Evolutionary conservation across 148 eudicot species (phyloP).

Genomic region (Vaccinium macrocarpon): DNA sequence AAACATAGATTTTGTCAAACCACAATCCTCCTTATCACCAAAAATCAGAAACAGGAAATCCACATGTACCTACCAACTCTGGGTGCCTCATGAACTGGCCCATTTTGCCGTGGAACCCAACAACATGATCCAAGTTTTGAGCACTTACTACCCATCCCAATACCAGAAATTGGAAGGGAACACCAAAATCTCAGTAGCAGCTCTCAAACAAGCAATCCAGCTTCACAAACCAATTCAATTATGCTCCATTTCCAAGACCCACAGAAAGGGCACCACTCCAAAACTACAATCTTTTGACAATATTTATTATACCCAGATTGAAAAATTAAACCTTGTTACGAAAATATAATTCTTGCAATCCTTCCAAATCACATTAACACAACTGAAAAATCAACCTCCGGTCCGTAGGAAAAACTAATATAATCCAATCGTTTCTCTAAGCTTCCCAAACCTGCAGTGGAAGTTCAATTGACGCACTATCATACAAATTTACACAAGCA

Average conservation of each 20-base stretch:
- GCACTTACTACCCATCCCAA: constrained; percentile 60
- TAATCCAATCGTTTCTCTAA: background rate
- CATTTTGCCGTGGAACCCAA: constrained; percentile 43
- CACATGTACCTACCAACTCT: constrained; percentile 38
- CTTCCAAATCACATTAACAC: background rate
- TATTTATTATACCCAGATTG: background rate
- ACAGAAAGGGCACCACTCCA: background rate
- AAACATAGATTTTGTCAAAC: constrained; percentile 9
- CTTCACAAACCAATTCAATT: background rate
- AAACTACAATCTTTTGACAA: background rate
- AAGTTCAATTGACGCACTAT: background rate
- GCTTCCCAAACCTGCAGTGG: background rate
- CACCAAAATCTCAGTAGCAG: constrained; percentile 10
- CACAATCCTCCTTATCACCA: background rate
- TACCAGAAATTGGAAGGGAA: constrained; percentile 16
- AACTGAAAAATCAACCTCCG: no score
- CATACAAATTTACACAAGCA: background rate
- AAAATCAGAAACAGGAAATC: background rate
- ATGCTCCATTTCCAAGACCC: constrained; percentile 6
- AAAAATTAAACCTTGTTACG: background rate
- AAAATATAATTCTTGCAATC: background rate
- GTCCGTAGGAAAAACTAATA: no score
- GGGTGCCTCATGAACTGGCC: constrained; percentile 43
- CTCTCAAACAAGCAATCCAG: constrained; percentile 24
- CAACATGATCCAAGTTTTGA: constrained; percentile 62